phyloP scores from a whole-genome alignment of 352 stramenopile genomes.

The Pythium pyrilobum region DNA sequence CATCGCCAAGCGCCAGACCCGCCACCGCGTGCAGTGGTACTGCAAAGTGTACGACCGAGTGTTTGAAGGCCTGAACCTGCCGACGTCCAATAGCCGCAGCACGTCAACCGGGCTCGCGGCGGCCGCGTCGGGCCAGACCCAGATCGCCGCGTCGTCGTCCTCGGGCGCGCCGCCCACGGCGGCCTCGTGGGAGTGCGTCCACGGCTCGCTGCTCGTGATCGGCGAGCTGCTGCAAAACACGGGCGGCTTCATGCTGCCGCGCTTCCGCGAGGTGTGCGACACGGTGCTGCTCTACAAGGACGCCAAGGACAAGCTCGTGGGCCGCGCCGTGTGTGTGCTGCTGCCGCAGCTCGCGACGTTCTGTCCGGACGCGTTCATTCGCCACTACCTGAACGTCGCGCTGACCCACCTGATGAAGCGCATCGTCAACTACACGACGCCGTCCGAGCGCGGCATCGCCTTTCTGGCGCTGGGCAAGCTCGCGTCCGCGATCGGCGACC shows the following conservation, averaged over 20 bases:
- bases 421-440: constrained; percentile 51
- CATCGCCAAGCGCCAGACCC: constrained; percentile 74
- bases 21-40: constrained; percentile 88
- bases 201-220: constrained; percentile 95
- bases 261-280: constrained; percentile 94
- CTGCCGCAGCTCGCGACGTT: constrained; percentile 92
- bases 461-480: constrained; percentile 93
- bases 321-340: constrained; percentile 72
- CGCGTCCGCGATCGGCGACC: constrained; percentile 85
- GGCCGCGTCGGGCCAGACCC: not conserved
- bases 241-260: constrained; percentile 95
- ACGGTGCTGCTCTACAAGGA: constrained; percentile 93
- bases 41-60: constrained; percentile 90
- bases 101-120: constrained; percentile 3
- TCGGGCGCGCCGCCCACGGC: constrained; percentile 4
- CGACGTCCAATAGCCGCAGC: constrained; percentile 10
- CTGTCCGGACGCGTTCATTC: constrained; percentile 91
- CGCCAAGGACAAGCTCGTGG: constrained; percentile 84
- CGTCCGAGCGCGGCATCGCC: constrained; percentile 71
- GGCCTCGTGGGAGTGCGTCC: constrained; percentile 73
- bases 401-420: constrained; percentile 83
- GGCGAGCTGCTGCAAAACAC: constrained; percentile 93
- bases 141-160: constrained; percentile 1
- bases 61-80: constrained; percentile 64
- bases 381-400: constrained; percentile 88